These are phyloP conservation scores for Backusella mclennaniae DNA, from an alignment of 192 early-diverging fungal genomes.

Conservation along the genomic window DNA sequence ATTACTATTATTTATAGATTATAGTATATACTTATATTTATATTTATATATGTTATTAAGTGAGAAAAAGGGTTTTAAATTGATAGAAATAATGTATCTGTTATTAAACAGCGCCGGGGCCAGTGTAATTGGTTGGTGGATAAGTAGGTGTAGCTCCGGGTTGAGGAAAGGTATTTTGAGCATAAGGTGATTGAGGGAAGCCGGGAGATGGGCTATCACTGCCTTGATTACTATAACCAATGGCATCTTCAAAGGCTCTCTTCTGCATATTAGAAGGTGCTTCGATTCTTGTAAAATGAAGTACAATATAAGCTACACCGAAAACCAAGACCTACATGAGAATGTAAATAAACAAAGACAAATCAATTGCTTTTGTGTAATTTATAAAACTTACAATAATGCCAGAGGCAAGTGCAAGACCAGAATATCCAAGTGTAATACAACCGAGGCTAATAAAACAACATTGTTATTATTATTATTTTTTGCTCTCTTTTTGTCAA, in stretches of 20 bases:
- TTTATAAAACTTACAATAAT: slow-evolving; percentile 23
- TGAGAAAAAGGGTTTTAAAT: neutral
- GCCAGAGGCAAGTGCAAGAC: slow-evolving; percentile 24
- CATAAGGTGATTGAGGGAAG: neutral
- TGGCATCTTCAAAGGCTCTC: slow-evolving; percentile 16
- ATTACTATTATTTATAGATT: neutral
- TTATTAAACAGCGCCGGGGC: neutral
- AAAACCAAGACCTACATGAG: slow-evolving; percentile 12
- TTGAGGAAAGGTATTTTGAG: neutral
- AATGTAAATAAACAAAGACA: neutral
- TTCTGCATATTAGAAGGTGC: slow-evolving; percentile 31
- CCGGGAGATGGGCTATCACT: neutral
- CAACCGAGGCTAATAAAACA: slow-evolving; percentile 22
- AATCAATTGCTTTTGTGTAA: neutral
- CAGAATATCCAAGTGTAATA: slow-evolving; percentile 23
- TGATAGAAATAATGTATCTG: neutral
- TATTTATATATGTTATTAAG: neutral
- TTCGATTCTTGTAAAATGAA: slow-evolving; percentile 26
- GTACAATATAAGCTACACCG: slow-evolving; percentile 24
- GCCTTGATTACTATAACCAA: neutral
- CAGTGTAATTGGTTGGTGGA: slow-evolving; percentile 4
- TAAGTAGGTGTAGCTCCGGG: neutral
- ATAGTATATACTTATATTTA: neutral
- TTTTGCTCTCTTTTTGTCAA: neutral
- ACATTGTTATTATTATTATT: neutral